Base-by-base conservation (phyloP, 140 eudicot species). In the Ambrosia hybrid region DNA sequence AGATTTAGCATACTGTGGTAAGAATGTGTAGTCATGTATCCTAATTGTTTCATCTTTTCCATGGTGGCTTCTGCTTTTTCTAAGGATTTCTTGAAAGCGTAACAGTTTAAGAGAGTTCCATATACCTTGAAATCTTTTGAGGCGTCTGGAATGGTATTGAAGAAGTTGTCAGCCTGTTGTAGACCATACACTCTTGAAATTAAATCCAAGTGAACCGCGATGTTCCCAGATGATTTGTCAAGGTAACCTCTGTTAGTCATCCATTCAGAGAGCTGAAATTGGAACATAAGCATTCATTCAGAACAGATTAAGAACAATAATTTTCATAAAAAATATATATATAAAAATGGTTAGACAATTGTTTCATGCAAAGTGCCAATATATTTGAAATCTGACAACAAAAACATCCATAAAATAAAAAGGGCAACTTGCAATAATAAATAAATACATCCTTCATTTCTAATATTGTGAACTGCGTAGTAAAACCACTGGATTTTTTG, bases 1-100 rank as follows among this genome's bases (percentile, higher is more conserved):
- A 86, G 86, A 62, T 61, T 81, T 65, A 86, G 57, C 91, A 86
- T 80, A 34, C 79, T 76, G 67, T 83, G 76, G 84, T 83, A 86
- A 2, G 88, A 39, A 55, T 67, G 75, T 45, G 84, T 57, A 4
- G 72, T 71, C 76, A 61, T 75, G 58, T 51, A 81, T 14, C 80
- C 78, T 68, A 80, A 33, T n/a, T 68, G 65, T 39, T 49, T 83
- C 82, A 86, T 66, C 65, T 72, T 78, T 70, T 78, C 79, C 91
- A 86, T 83, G 43, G 69, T 33, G 38, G 57, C 64, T 58, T 86
- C 91, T 14, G 91, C 84, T 75, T 86, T 80, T 5, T 73, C 26
- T 60, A 75, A 56, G 0, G 72, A 56, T 36, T 72, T 75, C 13
- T 65, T 67, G 51, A 71, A 57, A 14, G 84, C 71, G 17, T 77